Base-by-base conservation (phyloP, 805 yeast species). In the Candida silvicultrix region DNA sequence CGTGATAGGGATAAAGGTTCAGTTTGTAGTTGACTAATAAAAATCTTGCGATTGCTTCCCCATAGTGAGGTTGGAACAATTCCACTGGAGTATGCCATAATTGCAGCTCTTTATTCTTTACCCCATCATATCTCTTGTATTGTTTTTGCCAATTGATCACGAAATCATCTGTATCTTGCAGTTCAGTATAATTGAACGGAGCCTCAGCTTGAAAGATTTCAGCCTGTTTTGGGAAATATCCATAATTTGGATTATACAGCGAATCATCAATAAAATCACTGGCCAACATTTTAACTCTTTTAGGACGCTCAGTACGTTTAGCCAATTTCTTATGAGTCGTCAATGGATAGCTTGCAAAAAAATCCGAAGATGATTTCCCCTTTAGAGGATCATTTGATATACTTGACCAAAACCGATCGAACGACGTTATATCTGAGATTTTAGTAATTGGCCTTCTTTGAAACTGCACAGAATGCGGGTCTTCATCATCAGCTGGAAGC, bases 71-170 rank as follows among this genome's bases (percentile, higher is more conserved):
- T 50, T 81, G 81, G 65, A 88, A 88, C 40, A 88, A 68, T 62
- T 89, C 96, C 0, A 94, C 84, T 1, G 96, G 96, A 0, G 95
- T 88, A 59, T 88, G 95, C 95, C 95, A 88, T 41, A 86, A 64
- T 63, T 88, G 95, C 15, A 80, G 52, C 7, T 32, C 19, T 15
- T 32, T 32, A 0, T 49, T 45, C 40, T 56, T 59, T 48, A 52
- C 55, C 20, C 49, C 55, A 21, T 77, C 78, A 58, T 81, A 83
- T 53, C 71, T 69, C 12, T 68, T 62, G 59, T 84, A 85, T 15
- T 84, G 81, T 20, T 67, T 60, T 31, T 78, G 68, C 96, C 96
- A 87, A 36, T 66, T 68, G 38, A 71, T 73, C 68, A 87, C 69
- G 55, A 88, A 87, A 23, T 80, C 85, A 53, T 87, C 94, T 19